Conservation (phyloP, 2,329 filamentous ascomycete species). For the Biscogniauxia marginata region DNA sequence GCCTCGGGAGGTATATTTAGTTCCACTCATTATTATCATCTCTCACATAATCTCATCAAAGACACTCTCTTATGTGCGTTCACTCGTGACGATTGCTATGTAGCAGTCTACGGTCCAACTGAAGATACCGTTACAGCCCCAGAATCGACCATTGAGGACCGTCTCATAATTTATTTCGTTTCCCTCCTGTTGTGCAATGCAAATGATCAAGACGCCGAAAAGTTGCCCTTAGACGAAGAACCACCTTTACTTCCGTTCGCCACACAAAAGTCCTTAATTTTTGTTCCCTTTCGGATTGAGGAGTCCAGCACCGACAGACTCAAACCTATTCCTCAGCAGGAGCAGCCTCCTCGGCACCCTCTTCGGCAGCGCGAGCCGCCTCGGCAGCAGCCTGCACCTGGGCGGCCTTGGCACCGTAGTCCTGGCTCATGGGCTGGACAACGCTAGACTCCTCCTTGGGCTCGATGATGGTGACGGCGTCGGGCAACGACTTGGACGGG, state of each 20-base stretch:
- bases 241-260: constrained; percentile 9
- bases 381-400: constrained; percentile 64
- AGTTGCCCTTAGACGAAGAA: constrained; percentile 20
- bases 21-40: background rate
- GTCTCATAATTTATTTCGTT: constrained; percentile 14
- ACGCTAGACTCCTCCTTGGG: constrained; percentile 99
- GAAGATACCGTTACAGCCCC: constrained; percentile 14
- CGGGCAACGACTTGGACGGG: constrained; percentile 94
- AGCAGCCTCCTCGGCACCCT: constrained; percentile 52
- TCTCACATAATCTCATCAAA: background rate
- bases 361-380: constrained; percentile 54
- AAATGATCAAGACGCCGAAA: constrained; percentile 32
- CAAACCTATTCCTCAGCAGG: constrained; percentile 45
- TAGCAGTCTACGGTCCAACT: constrained; percentile 17
- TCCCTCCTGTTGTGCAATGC: constrained; percentile 24
- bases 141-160: constrained; percentile 20
- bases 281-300: constrained; percentile 23
- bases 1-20: background rate
- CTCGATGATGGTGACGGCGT: constrained; percentile 99
- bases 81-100: constrained; percentile 20
- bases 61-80: constrained; percentile 1
- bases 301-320: constrained; percentile 38
- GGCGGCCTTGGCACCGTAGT: constrained; percentile 92
- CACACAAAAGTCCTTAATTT: constrained; percentile 9
- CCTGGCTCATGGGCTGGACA: constrained; percentile 93